Evolutionary conservation across 2,329 filamentous ascomycete species (phyloP), one percentile per base, ranked within the genome.

Genomic region (Trichoderma hamatum): DNA sequence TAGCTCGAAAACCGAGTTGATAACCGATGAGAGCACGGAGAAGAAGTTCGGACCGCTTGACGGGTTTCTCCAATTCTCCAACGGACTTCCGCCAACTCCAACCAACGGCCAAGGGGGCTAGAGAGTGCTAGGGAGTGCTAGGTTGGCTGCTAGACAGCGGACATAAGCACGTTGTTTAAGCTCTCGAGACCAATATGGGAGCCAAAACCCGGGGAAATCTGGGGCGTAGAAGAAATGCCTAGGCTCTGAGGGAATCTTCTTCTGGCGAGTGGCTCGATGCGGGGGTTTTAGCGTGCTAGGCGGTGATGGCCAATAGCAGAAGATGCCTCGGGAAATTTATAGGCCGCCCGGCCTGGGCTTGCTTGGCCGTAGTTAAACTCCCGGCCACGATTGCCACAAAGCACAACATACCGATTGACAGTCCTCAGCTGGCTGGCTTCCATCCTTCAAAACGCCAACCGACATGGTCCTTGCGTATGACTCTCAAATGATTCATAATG

Each of bases 321-420:
- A 16, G 16, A 67, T 67, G 54, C 64, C 64, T 67, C 52, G 64
- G 64, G 54, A 51, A 36, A 67, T 67, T 67, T 51, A 32, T n/a
- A 19, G 16, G 54, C 49, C 61, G 54, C 16, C n/a, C 62, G 14
- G 58, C 34, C n/a, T 32, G 36, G 54, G 16, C 11, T 64, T 28
- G 32, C 24, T 21, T 46, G n/a, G n/a, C 2, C 43, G 36, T 13
- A 49, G 46, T 21, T 5, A 1, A 24, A 21, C 46, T 49, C 43
- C n/a, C n/a, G 16, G 43, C 43, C n/a, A 21, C 43, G n/a, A 21
- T n/a, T 43, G 39, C 21, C 43, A 21, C 39, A 19, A 43, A 14
- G 2, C 36, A 39, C 34, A 30, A 30, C 30, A 30, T 30, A 7
- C 4, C 9, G 30, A 30, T 1, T 6, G 30, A 30, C 30, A 30